These are phyloP conservation scores for Puccinia novopanici DNA, from an alignment of 1,284 basidiomycete genomes.

Conservation along the genomic window DNA sequence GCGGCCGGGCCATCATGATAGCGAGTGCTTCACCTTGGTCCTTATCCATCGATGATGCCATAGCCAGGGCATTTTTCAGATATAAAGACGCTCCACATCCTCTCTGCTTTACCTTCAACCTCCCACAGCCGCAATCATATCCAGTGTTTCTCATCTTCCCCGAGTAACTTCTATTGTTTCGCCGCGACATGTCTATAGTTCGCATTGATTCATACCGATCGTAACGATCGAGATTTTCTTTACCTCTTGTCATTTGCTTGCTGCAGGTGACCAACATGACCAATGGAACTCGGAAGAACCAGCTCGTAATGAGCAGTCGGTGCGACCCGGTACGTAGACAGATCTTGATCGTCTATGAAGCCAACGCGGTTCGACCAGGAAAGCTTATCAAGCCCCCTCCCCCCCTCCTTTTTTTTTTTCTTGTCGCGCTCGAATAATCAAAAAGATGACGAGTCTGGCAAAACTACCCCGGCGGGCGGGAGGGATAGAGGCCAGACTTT, in stretches of 20 bases:
- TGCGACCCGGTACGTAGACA: background rate
- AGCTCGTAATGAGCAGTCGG: background rate
- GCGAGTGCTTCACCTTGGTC: background rate
- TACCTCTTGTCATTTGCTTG: background rate
- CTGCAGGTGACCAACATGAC: background rate
- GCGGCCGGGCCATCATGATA: background rate
- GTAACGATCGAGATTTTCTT: background rate
- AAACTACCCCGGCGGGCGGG: background rate
- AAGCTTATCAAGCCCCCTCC: no score
- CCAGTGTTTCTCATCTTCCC: background rate
- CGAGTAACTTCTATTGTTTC: background rate
- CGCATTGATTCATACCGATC: background rate
- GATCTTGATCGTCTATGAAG: background rate
- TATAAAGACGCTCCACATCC: slow-evolving; percentile 1
- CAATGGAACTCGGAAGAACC: background rate
- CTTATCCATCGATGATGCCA: background rate
- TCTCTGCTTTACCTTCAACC: background rate
- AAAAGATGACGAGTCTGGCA: slow-evolving; percentile 3
- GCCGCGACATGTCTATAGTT: background rate
- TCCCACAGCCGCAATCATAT: background rate
- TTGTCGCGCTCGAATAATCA: background rate
- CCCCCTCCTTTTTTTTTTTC: no score
- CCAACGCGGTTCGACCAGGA: no score
- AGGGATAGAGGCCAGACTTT: slow-evolving; percentile 2
- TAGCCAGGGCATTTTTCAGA: slow-evolving; percentile 1